Evolutionary conservation across 805 yeast species (phyloP), one percentile per base, ranked within the genome.

Genomic region (Myxozyma neglecta): DNA sequence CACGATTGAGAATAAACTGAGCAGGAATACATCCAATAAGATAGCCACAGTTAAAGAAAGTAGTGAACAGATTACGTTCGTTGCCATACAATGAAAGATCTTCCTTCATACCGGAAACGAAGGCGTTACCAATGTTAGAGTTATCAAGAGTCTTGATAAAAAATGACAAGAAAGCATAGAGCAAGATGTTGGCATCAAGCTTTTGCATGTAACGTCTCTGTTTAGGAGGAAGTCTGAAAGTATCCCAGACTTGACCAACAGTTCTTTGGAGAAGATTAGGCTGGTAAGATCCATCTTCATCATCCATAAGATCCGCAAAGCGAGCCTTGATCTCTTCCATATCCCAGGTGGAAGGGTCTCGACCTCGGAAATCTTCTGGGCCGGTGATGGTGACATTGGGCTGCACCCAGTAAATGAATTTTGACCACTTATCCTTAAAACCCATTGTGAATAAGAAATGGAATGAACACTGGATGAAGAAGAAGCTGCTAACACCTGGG

Each of bases 31-130:
- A 67, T 14, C 73, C 73, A 35, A 75, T 62, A 34, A 71, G 36
- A 82, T 84, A 84, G 2, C 90, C 91, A 8, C 83, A 79, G 24
- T 81, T 83, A 72, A 83, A 85, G 55, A 82, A 79, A 0, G 87
- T 83, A 61, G 81, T 82, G 56, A 84, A 76, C 45, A 81, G 63
- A 68, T 84, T 82, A 60, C 83, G 77, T 68, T 86, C 87, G 70
- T 85, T 83, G 16, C 88, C 88, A 56, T 77, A 67, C 80, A 86
- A 80, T 4, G 77, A 75, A 44, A 87, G 74, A 52, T 78, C 85
- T 67, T 81, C 84, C 65, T 80, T 74, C 83, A 87, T 79, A 34
- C 88, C 87, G 13, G 87, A 80, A 42, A 85, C 85, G 70, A 85
- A 87, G 0, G 90, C 90, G 69, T 86, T 84, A 60, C 80, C 79